Conservation (phyloP, 768 basidiomycete genomes). For the Phylloporus arenicola region DNA sequence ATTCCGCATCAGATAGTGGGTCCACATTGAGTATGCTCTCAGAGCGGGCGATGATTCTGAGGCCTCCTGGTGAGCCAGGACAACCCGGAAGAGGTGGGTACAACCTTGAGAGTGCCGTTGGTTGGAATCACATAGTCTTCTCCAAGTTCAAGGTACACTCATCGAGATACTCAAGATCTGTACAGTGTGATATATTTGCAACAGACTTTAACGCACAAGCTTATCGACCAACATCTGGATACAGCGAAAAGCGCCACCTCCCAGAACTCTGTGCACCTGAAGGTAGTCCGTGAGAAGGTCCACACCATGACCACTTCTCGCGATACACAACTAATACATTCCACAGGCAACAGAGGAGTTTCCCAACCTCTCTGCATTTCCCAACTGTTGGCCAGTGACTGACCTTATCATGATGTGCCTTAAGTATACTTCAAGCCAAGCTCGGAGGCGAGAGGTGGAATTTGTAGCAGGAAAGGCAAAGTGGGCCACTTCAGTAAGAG, state of each 20-base stretch:
- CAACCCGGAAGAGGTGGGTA: conserved; percentile 22
- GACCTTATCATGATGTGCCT: conserved; percentile 10
- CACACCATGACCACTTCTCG: no score
- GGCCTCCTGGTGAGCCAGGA: conserved; percentile 23
- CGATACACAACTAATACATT: no score
- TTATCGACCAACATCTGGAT: conserved; percentile 8
- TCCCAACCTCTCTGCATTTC: conserved; percentile 6
- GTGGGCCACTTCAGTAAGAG: no score
- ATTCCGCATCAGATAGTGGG: background rate
- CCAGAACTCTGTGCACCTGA: background rate
- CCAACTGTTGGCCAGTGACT: conserved; percentile 2
- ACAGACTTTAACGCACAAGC: background rate
- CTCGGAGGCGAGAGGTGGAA: no score
- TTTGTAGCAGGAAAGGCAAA: no score
- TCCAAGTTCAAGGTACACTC: conserved; percentile 17
- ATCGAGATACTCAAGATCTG: background rate
- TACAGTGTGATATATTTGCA: background rate
- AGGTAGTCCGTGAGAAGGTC: background rate
- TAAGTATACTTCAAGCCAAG: conserved; percentile 8
- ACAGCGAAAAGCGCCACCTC: conserved; percentile 3
- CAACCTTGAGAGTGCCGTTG: conserved; percentile 15
- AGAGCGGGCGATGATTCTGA: conserved; percentile 18
- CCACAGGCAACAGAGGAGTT: background rate
- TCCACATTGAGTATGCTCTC: background rate
- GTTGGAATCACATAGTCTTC: conserved; percentile 17